These are phyloP conservation scores for Dictyostelium citrinum DNA, from an alignment of 78 protist genomes.

Conservation along the genomic window DNA sequence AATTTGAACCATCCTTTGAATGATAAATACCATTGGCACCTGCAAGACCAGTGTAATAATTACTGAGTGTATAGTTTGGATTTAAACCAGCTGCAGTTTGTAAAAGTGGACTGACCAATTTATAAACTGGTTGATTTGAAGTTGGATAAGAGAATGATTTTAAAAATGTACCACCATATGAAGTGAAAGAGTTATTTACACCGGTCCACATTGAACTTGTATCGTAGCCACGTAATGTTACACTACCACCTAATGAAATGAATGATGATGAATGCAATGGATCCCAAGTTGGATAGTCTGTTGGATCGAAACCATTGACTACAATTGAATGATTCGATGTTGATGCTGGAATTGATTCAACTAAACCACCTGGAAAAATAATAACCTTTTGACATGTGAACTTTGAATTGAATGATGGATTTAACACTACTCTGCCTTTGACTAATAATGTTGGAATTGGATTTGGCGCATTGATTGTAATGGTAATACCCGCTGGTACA, in stretches of 20 bases:
- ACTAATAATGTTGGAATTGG: not conserved
- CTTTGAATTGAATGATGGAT: not conserved
- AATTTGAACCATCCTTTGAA: not conserved
- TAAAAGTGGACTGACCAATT: not conserved
- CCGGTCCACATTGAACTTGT: not conserved
- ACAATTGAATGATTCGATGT: not conserved
- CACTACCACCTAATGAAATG: not conserved
- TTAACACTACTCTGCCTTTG: not conserved
- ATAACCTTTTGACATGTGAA: not conserved
- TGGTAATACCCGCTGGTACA: not conserved
- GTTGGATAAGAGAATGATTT: not conserved
- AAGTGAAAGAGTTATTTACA: not conserved
- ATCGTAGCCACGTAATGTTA: not conserved
- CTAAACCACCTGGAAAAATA: not conserved
- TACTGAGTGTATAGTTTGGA: not conserved
- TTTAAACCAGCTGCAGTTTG: not conserved
- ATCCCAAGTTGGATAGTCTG: not conserved
- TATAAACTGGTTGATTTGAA: not conserved
- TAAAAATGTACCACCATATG: slow-evolving; percentile 9
- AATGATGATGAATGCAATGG: not conserved
- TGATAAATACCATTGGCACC: not conserved
- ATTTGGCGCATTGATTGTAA: not conserved
- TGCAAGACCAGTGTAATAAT: not conserved
- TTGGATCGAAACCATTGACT: not conserved
- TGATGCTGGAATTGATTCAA: not conserved